Base-by-base conservation (phyloP, 169 alveolate genomes). In the Eimeria necatrix region DNA sequence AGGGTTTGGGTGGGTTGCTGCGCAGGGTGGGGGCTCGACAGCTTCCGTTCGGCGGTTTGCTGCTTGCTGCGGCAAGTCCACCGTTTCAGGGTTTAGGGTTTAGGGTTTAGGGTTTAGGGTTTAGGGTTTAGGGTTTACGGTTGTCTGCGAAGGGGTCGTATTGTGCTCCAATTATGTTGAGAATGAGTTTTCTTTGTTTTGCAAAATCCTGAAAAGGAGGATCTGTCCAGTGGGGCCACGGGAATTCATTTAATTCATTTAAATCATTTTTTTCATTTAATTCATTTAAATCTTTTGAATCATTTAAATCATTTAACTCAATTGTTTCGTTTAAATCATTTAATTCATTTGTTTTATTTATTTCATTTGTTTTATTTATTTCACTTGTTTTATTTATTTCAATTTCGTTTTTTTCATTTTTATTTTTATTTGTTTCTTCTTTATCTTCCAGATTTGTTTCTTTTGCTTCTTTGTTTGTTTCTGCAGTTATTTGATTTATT, bases 171-270 rank as follows among this genome's bases (percentile, higher is more conserved):
- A 80, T 51, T 14, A 80, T 53, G 9, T 80, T 16, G 1, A 80
- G 64, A 26, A 80, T 16, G 9, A 16, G 2, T 80, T 80, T 53
- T 80, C 89, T 16, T 22, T 80, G 89, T 16, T 16, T 64, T 16
- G 49, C 64, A 16, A 80, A 26, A n/a, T 80, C 89, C n/a, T 18
- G 60, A 26, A 51, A 53, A 16, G 64, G 68, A 16, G 24, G 32
- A n/a, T 80, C 64, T 80, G 60, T 14, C 84, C 84, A 73, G 84
- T 32, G 53, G n/a, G 84, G 84, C 84, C 84, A 73, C 53, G 68
- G 89, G 4, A 51, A 80, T 7, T 16, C 41, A 10, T 16, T 14
- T 18, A 46, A 73, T 32, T 32, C 41, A 32, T 41, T 14, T 41
- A 73, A 41, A 73, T 73, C 84, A 14, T 73, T 18, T 41, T 0